Percentiles rank a stretch among this genome's conserved stretches.
These are phyloP conservation scores for Datura wrightii DNA, from an alignment of 257 asterid genomes.

Conservation along the genomic window DNA sequence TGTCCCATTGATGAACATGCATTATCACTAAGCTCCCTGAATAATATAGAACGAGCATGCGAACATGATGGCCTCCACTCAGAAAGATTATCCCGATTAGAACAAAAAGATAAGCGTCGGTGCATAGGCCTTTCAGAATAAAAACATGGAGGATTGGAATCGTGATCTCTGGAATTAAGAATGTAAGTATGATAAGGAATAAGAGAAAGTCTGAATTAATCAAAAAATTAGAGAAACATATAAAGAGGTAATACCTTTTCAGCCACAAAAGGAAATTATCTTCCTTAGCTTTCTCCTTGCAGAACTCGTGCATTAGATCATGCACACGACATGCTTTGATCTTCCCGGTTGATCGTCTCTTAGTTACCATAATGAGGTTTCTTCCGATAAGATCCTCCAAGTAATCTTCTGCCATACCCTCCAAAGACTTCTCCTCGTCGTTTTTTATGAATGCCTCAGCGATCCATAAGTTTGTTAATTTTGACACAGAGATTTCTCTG, in stretches of 20 bases:
- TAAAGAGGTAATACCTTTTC: conserved; percentile 1
- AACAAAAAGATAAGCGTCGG: not conserved
- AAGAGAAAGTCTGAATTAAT: not conserved
- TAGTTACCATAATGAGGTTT: conserved; percentile 12
- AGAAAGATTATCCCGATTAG: not conserved
- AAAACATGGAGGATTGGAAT: not conserved
- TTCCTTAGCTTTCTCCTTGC: conserved; percentile 11
- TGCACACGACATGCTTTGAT: conserved; percentile 13
- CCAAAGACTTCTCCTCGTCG: not conserved
- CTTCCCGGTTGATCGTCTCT: not conserved
- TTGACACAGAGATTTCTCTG: conserved; percentile 1
- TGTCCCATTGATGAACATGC: not conserved
- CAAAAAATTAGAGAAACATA: not conserved
- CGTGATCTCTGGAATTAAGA: not conserved
- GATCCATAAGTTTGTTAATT: conserved; percentile 16
- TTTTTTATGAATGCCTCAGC: not conserved
- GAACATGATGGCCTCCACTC: not conserved
- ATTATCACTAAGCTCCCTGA: not conserved
- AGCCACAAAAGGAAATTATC: conserved; percentile 3
- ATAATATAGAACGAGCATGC: not conserved
- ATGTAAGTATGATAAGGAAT: not conserved
- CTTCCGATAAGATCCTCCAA: conserved; percentile 19
- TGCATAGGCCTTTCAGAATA: not conserved
- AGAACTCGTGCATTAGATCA: conserved; percentile 7
- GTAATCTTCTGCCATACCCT: conserved; percentile 20